These are phyloP conservation scores for Colletotrichum filicis DNA, from an alignment of 2,329 filamentous ascomycete genomes.

Conservation along the genomic window DNA sequence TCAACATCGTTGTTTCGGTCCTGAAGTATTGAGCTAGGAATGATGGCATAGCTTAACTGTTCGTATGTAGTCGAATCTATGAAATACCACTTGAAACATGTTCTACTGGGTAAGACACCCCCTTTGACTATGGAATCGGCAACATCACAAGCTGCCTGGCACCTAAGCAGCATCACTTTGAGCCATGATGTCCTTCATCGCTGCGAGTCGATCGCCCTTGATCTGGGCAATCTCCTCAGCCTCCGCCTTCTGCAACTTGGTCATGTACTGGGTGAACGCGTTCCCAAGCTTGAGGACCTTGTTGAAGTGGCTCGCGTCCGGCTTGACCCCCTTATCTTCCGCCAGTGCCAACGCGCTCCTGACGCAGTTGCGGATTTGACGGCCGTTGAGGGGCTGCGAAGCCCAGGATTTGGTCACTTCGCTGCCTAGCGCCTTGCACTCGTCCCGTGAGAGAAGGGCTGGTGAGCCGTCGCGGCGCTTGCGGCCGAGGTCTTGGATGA, in stretches of 20 bases:
- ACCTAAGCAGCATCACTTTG: no score
- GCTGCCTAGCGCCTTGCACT: fast-evolving
- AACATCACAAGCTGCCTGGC: no score
- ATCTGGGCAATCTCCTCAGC: not conserved
- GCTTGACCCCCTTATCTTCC: not conserved
- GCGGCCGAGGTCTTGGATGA: not conserved
- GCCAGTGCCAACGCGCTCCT: not conserved
- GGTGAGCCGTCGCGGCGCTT: not conserved
- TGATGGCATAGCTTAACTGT: no score
- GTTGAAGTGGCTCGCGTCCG: not conserved
- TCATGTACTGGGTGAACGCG: not conserved
- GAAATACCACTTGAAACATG: no score
- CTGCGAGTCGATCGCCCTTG: not conserved
- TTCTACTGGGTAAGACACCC: no score
- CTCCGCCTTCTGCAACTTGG: not conserved
- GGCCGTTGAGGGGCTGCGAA: not conserved
- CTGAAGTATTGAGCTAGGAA: no score
- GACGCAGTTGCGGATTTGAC: not conserved
- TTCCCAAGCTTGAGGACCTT: not conserved
- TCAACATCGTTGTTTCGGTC: no score
- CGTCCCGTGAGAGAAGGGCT: fast-evolving
- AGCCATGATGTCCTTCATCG: not conserved
- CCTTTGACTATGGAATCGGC: no score
- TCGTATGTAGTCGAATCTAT: no score
- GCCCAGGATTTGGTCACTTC: not conserved